Conservation (phyloP, 257 asterid genomes). For the Thymus mandschuricus region DNA sequence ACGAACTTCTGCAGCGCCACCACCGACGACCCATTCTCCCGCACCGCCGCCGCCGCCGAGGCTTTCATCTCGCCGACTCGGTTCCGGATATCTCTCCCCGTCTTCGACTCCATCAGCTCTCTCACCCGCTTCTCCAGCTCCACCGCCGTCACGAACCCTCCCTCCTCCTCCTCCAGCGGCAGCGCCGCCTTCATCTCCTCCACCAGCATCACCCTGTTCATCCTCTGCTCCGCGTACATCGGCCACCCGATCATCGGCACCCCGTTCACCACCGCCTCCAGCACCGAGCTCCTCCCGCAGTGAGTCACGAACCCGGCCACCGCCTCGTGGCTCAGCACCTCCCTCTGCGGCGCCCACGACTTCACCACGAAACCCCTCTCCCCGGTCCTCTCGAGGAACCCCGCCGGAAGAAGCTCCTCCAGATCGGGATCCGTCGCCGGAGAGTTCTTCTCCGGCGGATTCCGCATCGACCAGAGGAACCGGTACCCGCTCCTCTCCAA, state of each 20-base stretch:
- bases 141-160: conserved; percentile 49
- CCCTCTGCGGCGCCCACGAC: too few species aligned
- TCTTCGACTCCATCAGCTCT: conserved; percentile 45
- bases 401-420: too few species aligned
- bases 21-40: conserved; percentile 34
- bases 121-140: conserved; percentile 51
- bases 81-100: conserved; percentile 33
- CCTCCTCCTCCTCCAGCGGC: conserved; percentile 35
- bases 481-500: too few species aligned
- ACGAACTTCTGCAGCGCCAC: conserved; percentile 30
- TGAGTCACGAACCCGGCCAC: too few species aligned
- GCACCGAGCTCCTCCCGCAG: conserved; percentile 58
- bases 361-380: too few species aligned
- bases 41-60: conserved; percentile 33
- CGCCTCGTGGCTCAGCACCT: too few species aligned
- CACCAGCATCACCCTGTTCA: conserved; percentile 43
- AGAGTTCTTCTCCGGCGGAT: too few species aligned
- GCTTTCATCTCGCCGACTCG: conserved; percentile 31
- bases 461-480: too few species aligned
- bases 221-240: conserved; percentile 61
- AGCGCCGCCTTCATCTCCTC: conserved; percentile 56
- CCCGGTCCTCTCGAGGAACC: too few species aligned
- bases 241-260: conserved; percentile 72
- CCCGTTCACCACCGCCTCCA: conserved; percentile 56
- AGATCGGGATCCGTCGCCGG: too few species aligned